phyloP scores from a whole-genome alignment of 2,329 filamentous ascomycete genomes.

The Didymella lethalis region DNA sequence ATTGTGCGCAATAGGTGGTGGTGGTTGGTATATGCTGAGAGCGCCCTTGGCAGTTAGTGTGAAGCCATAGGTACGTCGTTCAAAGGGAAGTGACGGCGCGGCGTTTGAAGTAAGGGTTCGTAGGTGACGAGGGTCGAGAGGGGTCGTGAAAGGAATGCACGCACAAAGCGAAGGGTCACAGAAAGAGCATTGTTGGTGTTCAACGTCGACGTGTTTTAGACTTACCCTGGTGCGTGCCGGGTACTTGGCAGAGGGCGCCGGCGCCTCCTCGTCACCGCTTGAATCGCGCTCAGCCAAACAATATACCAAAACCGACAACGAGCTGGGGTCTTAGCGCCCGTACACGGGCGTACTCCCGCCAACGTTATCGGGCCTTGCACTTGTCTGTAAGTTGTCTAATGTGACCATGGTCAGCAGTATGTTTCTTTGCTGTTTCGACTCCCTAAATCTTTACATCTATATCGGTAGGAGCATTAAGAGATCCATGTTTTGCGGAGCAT shows the following conservation, averaged over 20 bases:
- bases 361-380: neutral
- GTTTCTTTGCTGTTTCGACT: neutral
- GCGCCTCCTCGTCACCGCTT: conserved; percentile 20
- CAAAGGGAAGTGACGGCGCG: neutral
- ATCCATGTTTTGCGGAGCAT: conserved; percentile 14
- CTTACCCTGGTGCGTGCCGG: conserved; percentile 10
- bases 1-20: conserved; percentile 8
- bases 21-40: conserved; percentile 5
- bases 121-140: conserved; percentile 10
- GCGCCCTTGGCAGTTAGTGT: conserved; percentile 7
- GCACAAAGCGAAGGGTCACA: conserved; percentile 13
- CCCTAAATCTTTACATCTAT: conserved; percentile 2
- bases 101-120: conserved; percentile 8
- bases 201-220: conserved; percentile 19
- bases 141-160: conserved; percentile 19
- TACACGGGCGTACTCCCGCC: conserved; percentile 4
- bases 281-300: conserved; percentile 8
- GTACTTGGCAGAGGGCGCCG: conserved; percentile 14
- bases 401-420: too few species aligned
- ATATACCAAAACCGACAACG: conserved; percentile 1
- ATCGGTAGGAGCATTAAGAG: conserved; percentile 10
- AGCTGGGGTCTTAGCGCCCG: conserved; percentile 13
- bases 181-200: conserved; percentile 14
- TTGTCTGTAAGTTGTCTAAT: neutral
- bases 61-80: conserved; percentile 11